Evolutionary conservation across 1,284 basidiomycete genomes (phyloP).

Genomic region (Cryptococcus deneoformans): DNA sequence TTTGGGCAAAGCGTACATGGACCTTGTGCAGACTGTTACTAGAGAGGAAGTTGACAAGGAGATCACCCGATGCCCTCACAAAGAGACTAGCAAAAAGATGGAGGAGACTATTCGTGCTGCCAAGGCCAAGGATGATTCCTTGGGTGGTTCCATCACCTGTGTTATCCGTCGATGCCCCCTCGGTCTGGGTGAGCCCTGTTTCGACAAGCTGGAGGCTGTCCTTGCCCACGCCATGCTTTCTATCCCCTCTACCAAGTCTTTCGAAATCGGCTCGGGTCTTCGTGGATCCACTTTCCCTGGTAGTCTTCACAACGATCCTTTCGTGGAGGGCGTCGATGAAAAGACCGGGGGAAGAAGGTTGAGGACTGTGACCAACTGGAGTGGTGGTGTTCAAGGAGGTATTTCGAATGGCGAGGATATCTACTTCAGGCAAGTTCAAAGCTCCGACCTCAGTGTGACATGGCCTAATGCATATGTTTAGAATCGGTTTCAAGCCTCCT

Average conservation of each 20-base stretch:
- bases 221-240: constrained; percentile 98
- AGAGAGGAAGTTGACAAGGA: constrained; percentile 87
- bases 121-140: constrained; percentile 87
- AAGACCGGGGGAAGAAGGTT: constrained; percentile 53
- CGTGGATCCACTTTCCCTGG: constrained; percentile 93
- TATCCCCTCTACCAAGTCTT: constrained; percentile 97
- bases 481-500: constrained; percentile 96
- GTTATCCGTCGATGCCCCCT: constrained; percentile 86
- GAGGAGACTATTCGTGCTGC: constrained; percentile 90
- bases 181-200: constrained; percentile 95
- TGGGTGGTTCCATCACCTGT: constrained; percentile 96
- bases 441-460: not conserved
- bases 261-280: constrained; percentile 98
- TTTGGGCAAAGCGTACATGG: constrained; percentile 76
- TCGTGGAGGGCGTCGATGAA: constrained; percentile 66
- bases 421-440: constrained; percentile 76
- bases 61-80: constrained; percentile 86
- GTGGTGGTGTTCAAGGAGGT: constrained; percentile 95
- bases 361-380: constrained; percentile 91
- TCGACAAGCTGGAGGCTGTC: constrained; percentile 97
- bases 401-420: constrained; percentile 98
- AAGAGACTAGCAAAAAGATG: constrained; percentile 84
- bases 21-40: constrained; percentile 75
- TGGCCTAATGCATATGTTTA: constrained; percentile 40
- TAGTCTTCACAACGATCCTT: constrained; percentile 89